These are phyloP conservation scores for Fusarium sp. DNA, from an alignment of 2,329 filamentous ascomycete genomes.

Conservation along the genomic window DNA sequence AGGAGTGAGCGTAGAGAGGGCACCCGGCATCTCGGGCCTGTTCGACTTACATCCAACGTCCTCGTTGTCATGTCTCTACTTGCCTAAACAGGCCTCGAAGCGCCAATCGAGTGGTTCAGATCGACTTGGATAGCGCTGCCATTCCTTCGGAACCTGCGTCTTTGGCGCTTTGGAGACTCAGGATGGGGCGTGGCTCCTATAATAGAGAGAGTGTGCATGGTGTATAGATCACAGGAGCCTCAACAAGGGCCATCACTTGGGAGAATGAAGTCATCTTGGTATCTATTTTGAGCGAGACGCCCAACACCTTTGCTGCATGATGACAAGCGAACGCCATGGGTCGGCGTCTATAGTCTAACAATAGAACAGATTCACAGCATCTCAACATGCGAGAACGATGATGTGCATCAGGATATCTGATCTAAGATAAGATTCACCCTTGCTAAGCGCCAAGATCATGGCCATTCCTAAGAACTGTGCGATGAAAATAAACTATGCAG, in stretches of 20 bases:
- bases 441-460: constrained; percentile 29
- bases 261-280: constrained; percentile 15
- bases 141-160: constrained; percentile 19
- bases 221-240: constrained; percentile 30
- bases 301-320: constrained; percentile 25
- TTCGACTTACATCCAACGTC: constrained; percentile 15
- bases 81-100: constrained; percentile 29
- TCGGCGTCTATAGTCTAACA: constrained; percentile 30
- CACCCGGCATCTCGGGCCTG: constrained; percentile 17
- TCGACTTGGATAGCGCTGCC: constrained; percentile 31
- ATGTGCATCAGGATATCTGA: constrained; percentile 26
- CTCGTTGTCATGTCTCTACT: constrained; percentile 17
- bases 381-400: constrained; percentile 17
- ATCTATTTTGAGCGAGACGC: constrained; percentile 35
- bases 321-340: constrained; percentile 6
- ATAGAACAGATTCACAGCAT: constrained; percentile 4
- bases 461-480: constrained; percentile 29
- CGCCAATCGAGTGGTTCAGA: constrained; percentile 35
- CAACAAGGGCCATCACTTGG: constrained; percentile 15
- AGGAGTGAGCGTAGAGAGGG: constrained; percentile 17
- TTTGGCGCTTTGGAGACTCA: constrained; percentile 27
- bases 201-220: constrained; percentile 26
- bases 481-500: constrained; percentile 26
- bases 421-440: constrained; percentile 28
- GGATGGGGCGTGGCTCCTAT: constrained; percentile 14